Conservation (phyloP, 2,329 filamentous ascomycete genomes). For the Cordyceps javanica region DNA sequence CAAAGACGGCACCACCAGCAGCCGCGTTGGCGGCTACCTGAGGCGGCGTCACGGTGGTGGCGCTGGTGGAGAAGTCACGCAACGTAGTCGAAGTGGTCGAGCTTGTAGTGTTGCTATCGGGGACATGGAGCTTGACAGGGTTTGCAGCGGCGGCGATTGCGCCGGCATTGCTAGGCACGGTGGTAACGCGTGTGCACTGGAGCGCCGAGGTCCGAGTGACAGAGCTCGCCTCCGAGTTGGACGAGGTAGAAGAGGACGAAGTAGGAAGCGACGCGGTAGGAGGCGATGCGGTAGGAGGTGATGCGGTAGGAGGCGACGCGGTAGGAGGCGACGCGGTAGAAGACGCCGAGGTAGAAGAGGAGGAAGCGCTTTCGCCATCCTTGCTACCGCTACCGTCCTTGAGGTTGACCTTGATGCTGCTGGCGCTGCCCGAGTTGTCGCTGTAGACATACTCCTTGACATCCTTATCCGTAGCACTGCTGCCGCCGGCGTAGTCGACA, state of each 20-base stretch:
- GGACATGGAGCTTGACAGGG: no score
- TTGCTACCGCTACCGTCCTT: constrained; percentile 22
- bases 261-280: neutral
- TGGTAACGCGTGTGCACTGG: no score
- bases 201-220: constrained; percentile 15
- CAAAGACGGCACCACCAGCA: constrained; percentile 15
- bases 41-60: neutral
- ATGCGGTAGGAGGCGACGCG: no score
- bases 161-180: no score
- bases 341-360: neutral
- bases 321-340: no score
- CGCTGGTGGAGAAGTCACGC: constrained; percentile 13
- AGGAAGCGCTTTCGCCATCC: constrained; percentile 22
- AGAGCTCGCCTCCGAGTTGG: constrained; percentile 8
- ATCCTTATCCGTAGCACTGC: constrained; percentile 29
- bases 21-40: constrained; percentile 16
- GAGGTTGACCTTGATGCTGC: constrained; percentile 43
- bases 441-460: constrained; percentile 47
- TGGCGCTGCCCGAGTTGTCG: constrained; percentile 43
- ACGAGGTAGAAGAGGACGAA: neutral
- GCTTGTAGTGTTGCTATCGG: constrained; percentile 17
- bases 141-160: no score
- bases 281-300: no score
- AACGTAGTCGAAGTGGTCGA: constrained; percentile 15
- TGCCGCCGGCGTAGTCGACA: constrained; percentile 47